Conservation (phyloP, 2,329 filamentous ascomycete genomes). For the Phialemonium atrogriseum region DNA sequence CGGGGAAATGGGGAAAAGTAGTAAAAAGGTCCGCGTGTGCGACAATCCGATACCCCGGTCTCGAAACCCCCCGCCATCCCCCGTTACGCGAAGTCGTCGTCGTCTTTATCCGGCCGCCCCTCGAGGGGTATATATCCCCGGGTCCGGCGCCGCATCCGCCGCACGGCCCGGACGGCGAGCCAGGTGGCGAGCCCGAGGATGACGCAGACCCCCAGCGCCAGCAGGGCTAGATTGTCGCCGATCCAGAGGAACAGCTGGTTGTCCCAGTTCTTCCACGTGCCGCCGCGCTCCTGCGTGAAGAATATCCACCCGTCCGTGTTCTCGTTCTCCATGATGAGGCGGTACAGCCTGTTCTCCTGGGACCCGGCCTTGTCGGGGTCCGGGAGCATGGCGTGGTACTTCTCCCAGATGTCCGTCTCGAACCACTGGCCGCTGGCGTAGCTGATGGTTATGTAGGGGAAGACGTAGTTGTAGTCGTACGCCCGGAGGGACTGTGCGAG, state of each 20-base stretch:
- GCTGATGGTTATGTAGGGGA: constrained; percentile 16
- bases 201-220: constrained; percentile 3
- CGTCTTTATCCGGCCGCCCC: no score
- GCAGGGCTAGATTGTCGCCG: constrained; percentile 14
- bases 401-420: constrained; percentile 16
- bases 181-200: background rate
- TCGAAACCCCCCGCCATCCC: no score
- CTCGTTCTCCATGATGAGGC: constrained; percentile 17
- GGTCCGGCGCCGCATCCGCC: no score
- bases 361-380: constrained; percentile 3
- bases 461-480: constrained; percentile 13
- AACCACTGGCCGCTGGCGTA: constrained; percentile 19
- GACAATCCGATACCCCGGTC: no score
- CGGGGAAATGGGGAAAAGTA: no score
- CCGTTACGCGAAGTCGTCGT: no score
- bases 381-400: constrained; percentile 14
- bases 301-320: constrained; percentile 14
- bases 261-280: constrained; percentile 18
- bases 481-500: constrained; percentile 11
- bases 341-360: constrained; percentile 12
- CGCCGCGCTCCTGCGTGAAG: constrained; percentile 16
- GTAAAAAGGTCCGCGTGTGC: no score
- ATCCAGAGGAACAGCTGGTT: constrained; percentile 14
- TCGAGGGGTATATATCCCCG: no score
- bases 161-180: no score